Conservation (phyloP, 257 asterid genomes). For the Solanum arcanum region DNA sequence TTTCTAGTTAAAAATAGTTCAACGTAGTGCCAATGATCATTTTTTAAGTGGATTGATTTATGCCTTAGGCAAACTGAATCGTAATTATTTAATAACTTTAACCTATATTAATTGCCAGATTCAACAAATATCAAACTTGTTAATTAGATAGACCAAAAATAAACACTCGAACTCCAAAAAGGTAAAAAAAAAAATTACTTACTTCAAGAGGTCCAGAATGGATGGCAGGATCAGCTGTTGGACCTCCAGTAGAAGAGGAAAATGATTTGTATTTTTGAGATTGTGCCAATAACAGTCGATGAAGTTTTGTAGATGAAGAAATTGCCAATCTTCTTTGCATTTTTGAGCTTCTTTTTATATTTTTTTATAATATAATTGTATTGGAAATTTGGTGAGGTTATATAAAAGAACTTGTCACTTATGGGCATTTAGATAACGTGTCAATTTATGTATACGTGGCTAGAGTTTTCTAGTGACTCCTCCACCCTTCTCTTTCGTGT, state of each 20-base stretch:
- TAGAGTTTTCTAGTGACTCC: conserved; percentile 14
- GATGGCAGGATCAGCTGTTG: conserved; percentile 52
- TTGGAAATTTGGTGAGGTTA: not conserved
- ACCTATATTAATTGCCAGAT: not conserved
- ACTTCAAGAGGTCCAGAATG: conserved; percentile 55
- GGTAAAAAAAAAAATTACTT: not conserved
- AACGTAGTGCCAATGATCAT: too few relatives aligned
- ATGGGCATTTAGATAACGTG: conserved; percentile 16
- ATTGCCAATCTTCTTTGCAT: conserved; percentile 43
- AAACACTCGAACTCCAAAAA: not conserved
- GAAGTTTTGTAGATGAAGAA: conserved; percentile 17
- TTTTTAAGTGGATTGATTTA: too few relatives aligned
- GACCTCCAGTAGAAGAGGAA: conserved; percentile 24
- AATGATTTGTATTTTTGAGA: not conserved
- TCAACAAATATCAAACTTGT: too few relatives aligned
- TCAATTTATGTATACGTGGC: conserved; percentile 6
- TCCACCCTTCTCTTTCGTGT: conserved; percentile 22
- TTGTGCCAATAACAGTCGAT: conserved; percentile 1
- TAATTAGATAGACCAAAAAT: too few relatives aligned
- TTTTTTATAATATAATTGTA: not conserved
- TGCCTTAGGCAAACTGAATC: too few relatives aligned
- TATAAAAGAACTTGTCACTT: not conserved
- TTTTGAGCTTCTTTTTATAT: not conserved
- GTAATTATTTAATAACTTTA: too few relatives aligned
- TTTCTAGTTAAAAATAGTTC: not conserved